These are phyloP conservation scores for Silene uniflora DNA, from an alignment of 148 eudicot species.

Conservation along the genomic window DNA sequence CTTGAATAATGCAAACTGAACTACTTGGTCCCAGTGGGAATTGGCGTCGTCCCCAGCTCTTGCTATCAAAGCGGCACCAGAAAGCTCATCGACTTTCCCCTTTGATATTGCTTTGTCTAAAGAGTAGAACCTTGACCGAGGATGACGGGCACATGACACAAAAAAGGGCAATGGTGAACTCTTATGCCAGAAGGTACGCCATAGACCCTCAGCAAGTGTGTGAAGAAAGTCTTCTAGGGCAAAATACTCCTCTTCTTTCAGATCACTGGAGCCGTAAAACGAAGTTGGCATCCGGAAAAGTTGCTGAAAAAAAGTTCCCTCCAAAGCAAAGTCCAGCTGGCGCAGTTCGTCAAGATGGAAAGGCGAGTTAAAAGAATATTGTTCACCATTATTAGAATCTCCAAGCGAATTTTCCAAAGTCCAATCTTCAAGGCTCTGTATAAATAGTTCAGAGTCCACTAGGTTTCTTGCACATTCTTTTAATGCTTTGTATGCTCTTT, in stretches of 20 bases:
- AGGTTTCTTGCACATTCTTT: constrained; percentile 52
- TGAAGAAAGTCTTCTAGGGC: constrained; percentile 73
- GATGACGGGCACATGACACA: constrained; percentile 60
- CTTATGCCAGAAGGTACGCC: constrained; percentile 77
- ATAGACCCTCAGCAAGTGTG: constrained; percentile 56
- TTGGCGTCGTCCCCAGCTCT: constrained; percentile 34
- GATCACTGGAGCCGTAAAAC: constrained; percentile 37
- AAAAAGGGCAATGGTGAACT: constrained; percentile 46
- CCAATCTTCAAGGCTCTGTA: constrained; percentile 63
- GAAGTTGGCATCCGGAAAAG: constrained; percentile 77
- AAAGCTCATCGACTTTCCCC: constrained; percentile 53
- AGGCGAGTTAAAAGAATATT: constrained; percentile 47
- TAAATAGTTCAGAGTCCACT: constrained; percentile 50
- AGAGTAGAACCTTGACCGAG: constrained; percentile 69
- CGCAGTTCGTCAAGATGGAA: constrained; percentile 59
- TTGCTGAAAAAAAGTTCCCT: constrained; percentile 64
- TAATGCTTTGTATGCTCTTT: constrained; percentile 43
- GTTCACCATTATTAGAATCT: constrained; percentile 38
- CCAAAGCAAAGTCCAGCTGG: constrained; percentile 68
- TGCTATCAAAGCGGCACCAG: constrained; percentile 63
- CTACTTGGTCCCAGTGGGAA: constrained; percentile 64
- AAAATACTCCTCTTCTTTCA: constrained; percentile 60
- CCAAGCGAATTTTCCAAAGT: constrained; percentile 42
- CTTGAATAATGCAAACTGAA: constrained; percentile 56
- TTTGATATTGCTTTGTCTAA: constrained; percentile 71